Percentiles rank a stretch among this genome's conserved stretches.
phyloP scores from a whole-genome alignment of 2,329 filamentous ascomycete genomes.

The Peltaster fructicola region DNA sequence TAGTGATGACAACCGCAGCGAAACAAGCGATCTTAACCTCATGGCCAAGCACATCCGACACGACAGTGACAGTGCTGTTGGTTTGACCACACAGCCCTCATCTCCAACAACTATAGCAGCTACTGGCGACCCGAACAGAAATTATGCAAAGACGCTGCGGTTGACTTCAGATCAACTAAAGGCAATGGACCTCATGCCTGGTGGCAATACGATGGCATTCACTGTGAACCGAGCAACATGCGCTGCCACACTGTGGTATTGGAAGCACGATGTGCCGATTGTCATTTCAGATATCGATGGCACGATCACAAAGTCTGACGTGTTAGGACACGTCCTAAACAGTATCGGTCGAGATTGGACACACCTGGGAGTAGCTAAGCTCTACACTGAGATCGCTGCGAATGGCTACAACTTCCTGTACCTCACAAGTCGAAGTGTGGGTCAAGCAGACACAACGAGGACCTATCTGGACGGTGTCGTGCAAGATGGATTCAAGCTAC shows the following conservation, averaged over 20 bases:
- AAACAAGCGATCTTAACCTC: slow-evolving; percentile 28
- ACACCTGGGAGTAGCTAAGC: slow-evolving; percentile 85
- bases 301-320: slow-evolving; percentile 70
- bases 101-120: slow-evolving; percentile 24
- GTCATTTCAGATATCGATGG: slow-evolving; percentile 98
- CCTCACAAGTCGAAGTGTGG: slow-evolving; percentile 81
- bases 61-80: slow-evolving; percentile 54
- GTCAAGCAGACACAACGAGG: slow-evolving; percentile 78
- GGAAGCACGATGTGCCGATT: slow-evolving; percentile 79
- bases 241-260: slow-evolving; percentile 81
- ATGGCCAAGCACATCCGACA: slow-evolving; percentile 37
- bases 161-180: slow-evolving; percentile 93
- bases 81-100: slow-evolving; percentile 41
- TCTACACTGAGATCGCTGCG: slow-evolving; percentile 85
- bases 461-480: slow-evolving; percentile 77
- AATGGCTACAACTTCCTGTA: slow-evolving; percentile 99
- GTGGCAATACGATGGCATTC: slow-evolving; percentile 89
- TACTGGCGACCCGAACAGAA: slow-evolving; percentile 54
- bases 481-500: slow-evolving; percentile 73
- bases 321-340: slow-evolving; percentile 68
- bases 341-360: slow-evolving; percentile 98
- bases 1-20: slow-evolving; percentile 57
- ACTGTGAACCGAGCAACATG: slow-evolving; percentile 92
- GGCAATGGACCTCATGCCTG: slow-evolving; percentile 59
- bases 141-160: slow-evolving; percentile 90